Percentiles rank a stretch among this genome's conserved stretches.
These are phyloP conservation scores for Torulaspora gathmanii DNA, from an alignment of 805 yeast species.

Conservation along the genomic window DNA sequence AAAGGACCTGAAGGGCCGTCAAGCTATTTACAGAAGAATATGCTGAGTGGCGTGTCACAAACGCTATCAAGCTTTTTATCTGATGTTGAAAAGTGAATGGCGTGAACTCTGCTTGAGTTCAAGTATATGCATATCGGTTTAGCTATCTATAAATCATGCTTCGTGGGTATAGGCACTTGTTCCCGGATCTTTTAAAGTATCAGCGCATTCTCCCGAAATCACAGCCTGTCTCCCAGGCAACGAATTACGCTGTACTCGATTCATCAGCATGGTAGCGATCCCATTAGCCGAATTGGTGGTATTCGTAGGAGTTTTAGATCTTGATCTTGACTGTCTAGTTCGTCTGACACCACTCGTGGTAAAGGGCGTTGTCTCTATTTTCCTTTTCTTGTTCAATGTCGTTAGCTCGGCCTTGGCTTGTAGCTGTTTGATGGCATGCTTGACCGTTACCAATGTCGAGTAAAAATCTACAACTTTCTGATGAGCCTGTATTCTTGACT, in stretches of 20 bases:
- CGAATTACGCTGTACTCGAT: constrained; percentile 5
- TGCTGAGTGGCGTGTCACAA: constrained; percentile 18
- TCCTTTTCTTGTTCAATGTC: constrained; percentile 5
- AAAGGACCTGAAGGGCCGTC: constrained; percentile 5
- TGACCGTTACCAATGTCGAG: constrained; percentile 38
- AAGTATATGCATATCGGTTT: neutral
- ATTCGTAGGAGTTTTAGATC: constrained; percentile 2
- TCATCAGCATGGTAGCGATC: constrained; percentile 15
- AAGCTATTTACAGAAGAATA: neutral
- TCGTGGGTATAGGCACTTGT: neutral
- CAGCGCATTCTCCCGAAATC: neutral
- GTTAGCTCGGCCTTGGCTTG: neutral
- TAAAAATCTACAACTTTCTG: constrained; percentile 69
- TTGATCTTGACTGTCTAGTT: constrained; percentile 10
- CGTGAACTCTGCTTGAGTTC: neutral
- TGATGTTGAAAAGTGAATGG: constrained; percentile 38
- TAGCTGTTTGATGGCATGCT: constrained; percentile 23
- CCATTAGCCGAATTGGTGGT: constrained; percentile 12
- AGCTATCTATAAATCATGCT: constrained; percentile 3
- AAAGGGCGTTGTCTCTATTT: constrained; percentile 6
- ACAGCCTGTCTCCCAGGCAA: neutral
- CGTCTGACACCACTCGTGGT: constrained; percentile 3
- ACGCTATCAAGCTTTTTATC: constrained; percentile 43
- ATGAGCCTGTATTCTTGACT: constrained; percentile 62
- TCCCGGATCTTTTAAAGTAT: neutral